Conservation (phyloP, 345 rosid genomes). For the Hevea brasiliensis region DNA sequence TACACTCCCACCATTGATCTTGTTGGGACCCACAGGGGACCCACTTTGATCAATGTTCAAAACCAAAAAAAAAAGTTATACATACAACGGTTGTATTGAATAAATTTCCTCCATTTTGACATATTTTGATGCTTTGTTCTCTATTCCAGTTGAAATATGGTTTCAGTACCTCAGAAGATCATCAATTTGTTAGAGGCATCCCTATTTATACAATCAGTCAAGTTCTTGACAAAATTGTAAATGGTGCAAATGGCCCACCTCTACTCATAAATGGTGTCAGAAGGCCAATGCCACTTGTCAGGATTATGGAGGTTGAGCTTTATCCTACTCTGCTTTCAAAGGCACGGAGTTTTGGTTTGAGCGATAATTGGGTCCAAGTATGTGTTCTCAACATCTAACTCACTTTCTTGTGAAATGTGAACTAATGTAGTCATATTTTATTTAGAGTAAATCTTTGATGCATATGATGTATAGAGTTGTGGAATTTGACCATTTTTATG, state of each 20-base stretch:
- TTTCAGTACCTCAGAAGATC: conserved; percentile 76
- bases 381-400: conserved; percentile 18
- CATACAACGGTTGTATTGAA: no score
- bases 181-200: conserved; percentile 86
- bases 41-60: no score
- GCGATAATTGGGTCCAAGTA: conserved; percentile 85
- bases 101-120: background rate
- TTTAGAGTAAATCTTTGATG: background rate
- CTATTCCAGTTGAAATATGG: conserved; percentile 67
- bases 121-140: conserved; percentile 22
- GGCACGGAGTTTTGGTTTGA: conserved; percentile 87
- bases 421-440: background rate
- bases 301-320: conserved; percentile 89
- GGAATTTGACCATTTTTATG: background rate
- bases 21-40: no score
- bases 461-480: background rate
- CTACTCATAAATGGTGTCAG: conserved; percentile 80
- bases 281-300: conserved; percentile 82
- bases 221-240: conserved; percentile 70
- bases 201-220: conserved; percentile 69
- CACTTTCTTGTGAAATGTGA: background rate
- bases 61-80: no score
- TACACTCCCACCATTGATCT: no score
- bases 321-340: conserved; percentile 90
- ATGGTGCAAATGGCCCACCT: conserved; percentile 67